These are phyloP conservation scores for Saccharomyces hybrid DNA, from an alignment of 1,139 yeast genomes.

Conservation along the genomic window DNA sequence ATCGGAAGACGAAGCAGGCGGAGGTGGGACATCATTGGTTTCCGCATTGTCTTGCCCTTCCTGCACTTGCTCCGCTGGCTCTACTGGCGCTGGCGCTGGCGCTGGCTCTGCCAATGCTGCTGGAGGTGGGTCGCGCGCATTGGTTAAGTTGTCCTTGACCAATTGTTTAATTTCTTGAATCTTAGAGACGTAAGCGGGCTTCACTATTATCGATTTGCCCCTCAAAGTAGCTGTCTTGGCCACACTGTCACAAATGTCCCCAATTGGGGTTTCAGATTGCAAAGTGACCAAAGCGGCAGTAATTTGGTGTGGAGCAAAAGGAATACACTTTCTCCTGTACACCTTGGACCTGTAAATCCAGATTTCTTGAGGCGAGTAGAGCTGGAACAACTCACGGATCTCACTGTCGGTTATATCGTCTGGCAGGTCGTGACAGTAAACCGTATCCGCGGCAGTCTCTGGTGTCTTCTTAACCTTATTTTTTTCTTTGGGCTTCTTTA, in stretches of 20 bases:
- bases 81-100: conserved; percentile 5
- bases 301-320: conserved; percentile 25
- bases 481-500: not conserved
- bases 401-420: conserved; percentile 37
- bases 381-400: conserved; percentile 39
- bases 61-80: not conserved
- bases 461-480: not conserved
- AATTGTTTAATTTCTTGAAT: conserved; percentile 39
- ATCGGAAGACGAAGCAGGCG: not conserved
- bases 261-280: conserved; percentile 38
- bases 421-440: conserved; percentile 45
- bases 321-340: conserved; percentile 24
- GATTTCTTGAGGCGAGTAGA: conserved; percentile 41
- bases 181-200: conserved; percentile 38
- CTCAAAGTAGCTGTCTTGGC: conserved; percentile 25
- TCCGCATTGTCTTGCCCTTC: not conserved
- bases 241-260: conserved; percentile 33
- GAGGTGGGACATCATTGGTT: not conserved
- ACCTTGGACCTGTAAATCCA: conserved; percentile 39
- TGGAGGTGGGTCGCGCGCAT: not conserved
- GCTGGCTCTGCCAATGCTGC: conserved; percentile 5
- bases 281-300: conserved; percentile 52
- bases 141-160: conserved; percentile 20
- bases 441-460: conserved; percentile 34
- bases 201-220: conserved; percentile 29